phyloP scores from a whole-genome alignment of 1,139 yeast genomes.

The Schizosaccharomyces versatilis region DNA sequence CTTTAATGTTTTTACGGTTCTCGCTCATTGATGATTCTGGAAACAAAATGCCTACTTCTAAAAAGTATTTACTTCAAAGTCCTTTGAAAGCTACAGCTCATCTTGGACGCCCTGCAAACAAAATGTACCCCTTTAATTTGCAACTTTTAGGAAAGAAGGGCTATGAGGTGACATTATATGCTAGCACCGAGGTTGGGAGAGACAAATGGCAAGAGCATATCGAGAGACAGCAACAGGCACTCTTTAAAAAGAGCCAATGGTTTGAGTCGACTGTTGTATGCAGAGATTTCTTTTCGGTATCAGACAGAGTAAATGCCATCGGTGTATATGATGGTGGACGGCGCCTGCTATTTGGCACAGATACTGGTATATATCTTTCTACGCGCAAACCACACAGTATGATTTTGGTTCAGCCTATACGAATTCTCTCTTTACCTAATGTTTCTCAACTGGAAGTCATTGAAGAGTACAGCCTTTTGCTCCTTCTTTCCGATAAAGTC shows the following conservation, averaged over 20 bases:
- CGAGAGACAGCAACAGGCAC: constrained; percentile 51
- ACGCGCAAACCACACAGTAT: constrained; percentile 26
- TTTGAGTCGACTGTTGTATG: constrained; percentile 56
- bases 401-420: constrained; percentile 48
- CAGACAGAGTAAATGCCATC: constrained; percentile 71
- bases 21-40: constrained; percentile 48
- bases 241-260: constrained; percentile 54
- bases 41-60: neutral
- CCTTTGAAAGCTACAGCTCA: constrained; percentile 5
- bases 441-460: constrained; percentile 79
- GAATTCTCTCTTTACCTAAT: constrained; percentile 51
- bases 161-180: constrained; percentile 45
- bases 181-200: constrained; percentile 46
- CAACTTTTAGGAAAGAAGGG: constrained; percentile 40
- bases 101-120: constrained; percentile 15
- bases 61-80: neutral
- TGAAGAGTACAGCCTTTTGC: constrained; percentile 70
- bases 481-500: constrained; percentile 64
- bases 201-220: constrained; percentile 64
- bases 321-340: constrained; percentile 83
- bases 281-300: constrained; percentile 47
- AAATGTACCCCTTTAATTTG: constrained; percentile 25
- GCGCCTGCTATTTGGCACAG: constrained; percentile 74
- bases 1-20: constrained; percentile 57
- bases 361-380: constrained; percentile 70